Evolutionary conservation across 1,284 basidiomycete species (phyloP).

Genomic region (Ganoderma lucidum): DNA sequence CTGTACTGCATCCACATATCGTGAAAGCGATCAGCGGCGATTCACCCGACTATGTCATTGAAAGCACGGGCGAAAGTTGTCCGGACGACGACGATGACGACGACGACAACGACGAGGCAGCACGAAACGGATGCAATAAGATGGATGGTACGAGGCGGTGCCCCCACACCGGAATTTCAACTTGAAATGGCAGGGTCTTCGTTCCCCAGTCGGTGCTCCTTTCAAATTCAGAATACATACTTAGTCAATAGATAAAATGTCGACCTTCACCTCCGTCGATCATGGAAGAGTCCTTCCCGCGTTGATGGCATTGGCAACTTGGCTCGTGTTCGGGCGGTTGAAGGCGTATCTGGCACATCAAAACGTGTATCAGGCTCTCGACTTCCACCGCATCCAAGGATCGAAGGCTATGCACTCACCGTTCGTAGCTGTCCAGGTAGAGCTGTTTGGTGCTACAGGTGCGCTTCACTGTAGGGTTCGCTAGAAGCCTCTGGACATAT

Average conservation of each 20-base stretch:
- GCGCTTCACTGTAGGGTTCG: constrained; percentile 68
- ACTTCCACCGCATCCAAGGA: constrained; percentile 6
- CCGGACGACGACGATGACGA: neutral
- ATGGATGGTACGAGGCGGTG: neutral
- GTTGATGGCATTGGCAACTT: constrained; percentile 78
- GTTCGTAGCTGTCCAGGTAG: constrained; percentile 81
- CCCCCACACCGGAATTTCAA: neutral
- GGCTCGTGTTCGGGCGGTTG: constrained; percentile 77
- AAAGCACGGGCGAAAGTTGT: neutral
- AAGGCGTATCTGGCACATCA: constrained; percentile 65
- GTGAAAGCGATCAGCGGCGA: neutral
- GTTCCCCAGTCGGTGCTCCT: neutral
- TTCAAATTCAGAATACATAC: neutral
- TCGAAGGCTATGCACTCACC: constrained; percentile 46
- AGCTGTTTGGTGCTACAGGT: constrained; percentile 78
- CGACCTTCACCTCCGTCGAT: constrained; percentile 29
- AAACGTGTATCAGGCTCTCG: neutral
- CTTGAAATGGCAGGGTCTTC: neutral
- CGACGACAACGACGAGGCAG: neutral
- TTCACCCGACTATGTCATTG: neutral
- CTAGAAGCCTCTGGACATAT: constrained; percentile 64
- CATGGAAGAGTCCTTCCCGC: constrained; percentile 66
- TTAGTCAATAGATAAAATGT: neutral
- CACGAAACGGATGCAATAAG: neutral
- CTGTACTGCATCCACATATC: neutral